Conservation (phyloP, 139 green algal species). For the Coccomyxa sp. region DNA sequence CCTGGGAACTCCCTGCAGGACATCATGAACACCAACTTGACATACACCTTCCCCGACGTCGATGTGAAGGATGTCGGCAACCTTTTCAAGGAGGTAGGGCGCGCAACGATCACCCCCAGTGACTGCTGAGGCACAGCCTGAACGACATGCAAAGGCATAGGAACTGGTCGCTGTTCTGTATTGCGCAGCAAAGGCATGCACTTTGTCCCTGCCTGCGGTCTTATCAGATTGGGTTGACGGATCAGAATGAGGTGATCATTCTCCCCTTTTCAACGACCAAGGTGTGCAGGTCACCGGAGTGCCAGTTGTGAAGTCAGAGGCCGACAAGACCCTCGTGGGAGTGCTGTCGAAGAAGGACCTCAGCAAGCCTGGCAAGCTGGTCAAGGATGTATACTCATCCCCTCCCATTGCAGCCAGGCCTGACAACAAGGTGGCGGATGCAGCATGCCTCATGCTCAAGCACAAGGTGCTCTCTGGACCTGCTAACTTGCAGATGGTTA, state of each 20-base stretch:
- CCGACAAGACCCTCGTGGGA: constrained; percentile 24
- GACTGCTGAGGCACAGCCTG: too few species aligned
- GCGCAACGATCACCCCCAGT: too few species aligned
- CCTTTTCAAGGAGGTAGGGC: constrained; percentile 7
- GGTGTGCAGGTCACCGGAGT: constrained; percentile 20
- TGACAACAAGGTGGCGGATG: constrained; percentile 26
- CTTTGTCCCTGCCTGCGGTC: too few species aligned
- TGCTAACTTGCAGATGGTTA: too few species aligned
- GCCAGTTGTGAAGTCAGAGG: constrained; percentile 24
- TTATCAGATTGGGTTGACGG: too few species aligned
- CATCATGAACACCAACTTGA: constrained; percentile 27
- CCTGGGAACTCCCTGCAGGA: constrained; percentile 15
- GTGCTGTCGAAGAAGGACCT: constrained; percentile 36
- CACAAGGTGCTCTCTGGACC: constrained; percentile 26
- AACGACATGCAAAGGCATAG: too few species aligned
- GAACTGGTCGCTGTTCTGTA: too few species aligned
- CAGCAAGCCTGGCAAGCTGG: constrained; percentile 13
- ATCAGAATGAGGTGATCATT: too few species aligned
- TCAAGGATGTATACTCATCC: constrained; percentile 12
- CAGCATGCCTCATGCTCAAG: constrained; percentile 32
- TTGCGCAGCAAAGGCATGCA: too few species aligned
- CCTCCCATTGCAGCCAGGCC: constrained; percentile 18
- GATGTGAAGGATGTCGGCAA: constrained; percentile 4
- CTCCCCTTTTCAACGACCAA: too few species aligned
- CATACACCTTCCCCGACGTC: constrained; percentile 14